A percentile compares a stretch with the other conserved stretches of the same genome.
These are phyloP conservation scores for Ustilago lituana DNA, from an alignment of 1,284 basidiomycete species.

Conservation along the genomic window DNA sequence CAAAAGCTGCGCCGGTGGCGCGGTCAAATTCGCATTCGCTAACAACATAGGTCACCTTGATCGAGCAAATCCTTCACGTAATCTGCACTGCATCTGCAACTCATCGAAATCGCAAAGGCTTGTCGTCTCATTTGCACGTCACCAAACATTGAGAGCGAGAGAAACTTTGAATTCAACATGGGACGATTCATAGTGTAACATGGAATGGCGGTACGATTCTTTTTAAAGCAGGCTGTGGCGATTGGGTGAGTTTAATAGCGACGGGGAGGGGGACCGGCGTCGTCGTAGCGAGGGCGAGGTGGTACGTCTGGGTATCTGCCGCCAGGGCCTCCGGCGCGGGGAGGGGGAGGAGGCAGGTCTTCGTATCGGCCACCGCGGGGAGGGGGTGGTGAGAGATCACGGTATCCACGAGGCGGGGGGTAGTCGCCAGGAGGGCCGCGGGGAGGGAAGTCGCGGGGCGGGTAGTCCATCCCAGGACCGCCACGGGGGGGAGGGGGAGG, in stretches of 20 bases:
- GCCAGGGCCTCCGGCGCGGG: constrained; percentile 34
- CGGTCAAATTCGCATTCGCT: constrained; percentile 35
- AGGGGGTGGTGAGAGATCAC: constrained; percentile 49
- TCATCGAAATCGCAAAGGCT: too few species aligned
- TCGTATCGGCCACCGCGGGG: constrained; percentile 48
- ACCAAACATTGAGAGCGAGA: too few species aligned
- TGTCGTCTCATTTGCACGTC: too few species aligned
- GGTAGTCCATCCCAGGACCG: constrained; percentile 52
- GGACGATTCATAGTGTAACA: constrained; percentile 15
- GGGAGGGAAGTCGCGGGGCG: constrained; percentile 49
- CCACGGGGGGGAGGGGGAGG: constrained; percentile 41
- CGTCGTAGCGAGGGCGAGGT: constrained; percentile 44
- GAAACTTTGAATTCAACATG: background rate
- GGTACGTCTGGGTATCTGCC: constrained; percentile 37
- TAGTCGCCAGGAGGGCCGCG: constrained; percentile 54
- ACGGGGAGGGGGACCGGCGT: constrained; percentile 41
- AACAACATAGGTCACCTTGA: background rate
- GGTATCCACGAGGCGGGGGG: constrained; percentile 54
- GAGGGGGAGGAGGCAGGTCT: constrained; percentile 53
- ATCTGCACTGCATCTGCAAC: constrained; percentile 11
- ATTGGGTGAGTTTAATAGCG: constrained; percentile 20
- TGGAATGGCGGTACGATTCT: too few species aligned
- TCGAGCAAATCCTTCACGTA: background rate
- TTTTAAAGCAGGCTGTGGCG: too few species aligned
- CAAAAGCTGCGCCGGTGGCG: constrained; percentile 28